These are phyloP conservation scores for Puccinia horiana DNA, from an alignment of 1,284 basidiomycete genomes.

Conservation along the genomic window DNA sequence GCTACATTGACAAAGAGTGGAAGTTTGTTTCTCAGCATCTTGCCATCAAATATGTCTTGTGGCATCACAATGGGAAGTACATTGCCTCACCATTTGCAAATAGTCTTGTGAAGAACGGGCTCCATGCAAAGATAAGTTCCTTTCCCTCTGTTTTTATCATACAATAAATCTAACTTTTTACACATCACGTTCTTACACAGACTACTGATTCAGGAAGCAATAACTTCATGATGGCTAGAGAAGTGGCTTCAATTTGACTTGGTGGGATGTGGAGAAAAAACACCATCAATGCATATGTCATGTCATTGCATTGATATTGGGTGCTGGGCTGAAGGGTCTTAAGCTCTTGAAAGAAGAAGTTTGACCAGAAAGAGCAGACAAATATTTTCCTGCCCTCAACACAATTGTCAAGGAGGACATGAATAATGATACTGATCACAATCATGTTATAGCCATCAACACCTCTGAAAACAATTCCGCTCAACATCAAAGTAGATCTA, in stretches of 20 bases:
- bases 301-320: constrained; percentile 3
- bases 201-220: constrained; percentile 13
- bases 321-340: neutral
- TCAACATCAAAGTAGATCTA: neutral
- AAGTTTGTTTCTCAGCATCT: neutral
- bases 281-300: constrained; percentile 7
- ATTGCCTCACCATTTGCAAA: neutral
- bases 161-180: neutral
- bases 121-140: constrained; percentile 12
- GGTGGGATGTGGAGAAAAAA: neutral
- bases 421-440: neutral
- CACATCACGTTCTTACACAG: neutral
- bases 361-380: neutral
- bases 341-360: neutral
- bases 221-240: neutral
- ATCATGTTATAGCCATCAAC: neutral
- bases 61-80: constrained; percentile 29
- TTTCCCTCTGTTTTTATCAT: neutral
- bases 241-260: neutral
- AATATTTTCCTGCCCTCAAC: neutral
- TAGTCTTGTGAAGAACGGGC: neutral
- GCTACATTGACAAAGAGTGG: constrained; percentile 10
- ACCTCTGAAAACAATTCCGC: neutral
- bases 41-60: constrained; percentile 3
- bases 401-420: neutral